Base-by-base conservation (phyloP, 306 rosid species). In the Astragalus membranaceus region DNA sequence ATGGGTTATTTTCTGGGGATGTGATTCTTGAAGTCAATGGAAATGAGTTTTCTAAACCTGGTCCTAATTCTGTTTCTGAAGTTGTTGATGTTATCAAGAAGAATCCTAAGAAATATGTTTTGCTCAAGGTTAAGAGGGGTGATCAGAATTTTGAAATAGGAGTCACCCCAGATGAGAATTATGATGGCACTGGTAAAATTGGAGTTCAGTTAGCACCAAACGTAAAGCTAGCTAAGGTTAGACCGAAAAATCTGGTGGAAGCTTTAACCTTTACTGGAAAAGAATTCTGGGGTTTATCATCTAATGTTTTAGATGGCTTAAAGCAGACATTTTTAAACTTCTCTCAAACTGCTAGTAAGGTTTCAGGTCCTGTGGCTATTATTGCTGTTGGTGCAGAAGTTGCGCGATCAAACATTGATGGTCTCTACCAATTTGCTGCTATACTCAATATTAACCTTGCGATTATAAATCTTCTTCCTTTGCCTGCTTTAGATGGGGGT, bases 351-450 rank as follows among this genome's bases (percentile, higher is more conserved):
- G 98, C 96, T 16, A 63, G 98, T 78, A 92, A 92, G 82, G 98
- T 92, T 80, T 80, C 98, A 3, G 98, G 98, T 51, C 98, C 98
- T 14, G 98, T 92, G 41, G 98, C 96, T 3, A 92, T 92, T 75
- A 92, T 92, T 41, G 96, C 96, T 32, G 95, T 89, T 36, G 98
- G 98, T 51, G 98, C 98, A 7, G 98, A 92, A 80, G 96, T 92
- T 39, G 98, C 98, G 1, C 78, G 92, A 77, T 92, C 98, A 0
- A 89, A 92, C 64, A 72, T 80, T 1, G 96, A 89, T 75, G 98
- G 96, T 36, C 88, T 92, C 23, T 92, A 84, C 73, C 98, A 92
- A 60, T 92, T 92, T 73, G 98, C 96, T 3, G 98, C 98, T 13
- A 75, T 87, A 68, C 90, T 92, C 53, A 92, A 92, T 69, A 80